These are phyloP conservation scores for Centrapalus pauciflorus DNA, from an alignment of 129 eudicot genomes.

Conservation along the genomic window DNA sequence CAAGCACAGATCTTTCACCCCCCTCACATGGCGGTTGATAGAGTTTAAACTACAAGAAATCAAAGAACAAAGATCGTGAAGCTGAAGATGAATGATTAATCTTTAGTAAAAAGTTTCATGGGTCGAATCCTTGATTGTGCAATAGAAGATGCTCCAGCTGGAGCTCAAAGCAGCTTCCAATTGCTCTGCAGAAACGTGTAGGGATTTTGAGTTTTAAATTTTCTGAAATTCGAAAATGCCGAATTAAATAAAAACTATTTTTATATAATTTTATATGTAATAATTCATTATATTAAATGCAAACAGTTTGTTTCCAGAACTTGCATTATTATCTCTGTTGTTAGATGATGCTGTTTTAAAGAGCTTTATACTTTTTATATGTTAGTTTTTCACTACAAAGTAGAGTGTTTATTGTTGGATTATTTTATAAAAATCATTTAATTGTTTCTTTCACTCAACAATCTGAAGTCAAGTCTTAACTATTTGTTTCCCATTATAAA, in stretches of 20 bases:
- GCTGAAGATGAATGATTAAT: neutral
- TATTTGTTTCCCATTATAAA: no score
- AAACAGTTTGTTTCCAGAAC: neutral
- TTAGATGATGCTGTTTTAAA: neutral
- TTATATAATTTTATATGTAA: no score
- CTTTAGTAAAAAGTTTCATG: slow-evolving; percentile 1
- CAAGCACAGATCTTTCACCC: slow-evolving; percentile 18
- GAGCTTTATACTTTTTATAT: no score
- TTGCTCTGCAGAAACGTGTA: slow-evolving; percentile 4
- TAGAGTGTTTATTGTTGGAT: no score
- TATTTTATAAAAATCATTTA: no score
- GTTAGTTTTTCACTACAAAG: neutral
- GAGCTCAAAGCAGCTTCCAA: slow-evolving; percentile 9
- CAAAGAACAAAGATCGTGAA: slow-evolving; percentile 12
- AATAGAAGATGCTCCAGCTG: slow-evolving; percentile 21
- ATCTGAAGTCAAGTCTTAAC: no score
- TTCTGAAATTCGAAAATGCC: neutral
- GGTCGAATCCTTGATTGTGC: slow-evolving; percentile 8
- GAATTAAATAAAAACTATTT: neutral
- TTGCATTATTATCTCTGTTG: slow-evolving; percentile 13
- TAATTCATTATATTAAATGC: neutral
- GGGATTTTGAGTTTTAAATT: slow-evolving; percentile 12
- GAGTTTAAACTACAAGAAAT: slow-evolving; percentile 9
- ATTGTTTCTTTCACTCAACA: no score
- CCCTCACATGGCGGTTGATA: slow-evolving; percentile 25